A percentile compares a stretch with the other conserved stretches of the same genome.
These are phyloP conservation scores for Basidioascus undulatus DNA, from an alignment of 768 basidiomycete genomes.

Conservation along the genomic window DNA sequence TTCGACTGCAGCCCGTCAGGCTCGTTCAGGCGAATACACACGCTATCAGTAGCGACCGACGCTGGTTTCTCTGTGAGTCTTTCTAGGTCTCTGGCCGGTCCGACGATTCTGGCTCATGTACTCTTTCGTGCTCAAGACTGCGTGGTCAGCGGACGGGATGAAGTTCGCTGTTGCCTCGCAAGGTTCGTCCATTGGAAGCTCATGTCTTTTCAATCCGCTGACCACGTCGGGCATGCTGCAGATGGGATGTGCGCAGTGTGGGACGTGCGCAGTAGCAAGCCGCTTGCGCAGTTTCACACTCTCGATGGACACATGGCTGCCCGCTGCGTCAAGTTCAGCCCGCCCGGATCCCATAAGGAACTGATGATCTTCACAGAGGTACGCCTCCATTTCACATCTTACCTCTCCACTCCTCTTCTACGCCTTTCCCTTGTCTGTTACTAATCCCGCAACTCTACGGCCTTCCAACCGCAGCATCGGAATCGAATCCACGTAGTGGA, in stretches of 20 bases:
- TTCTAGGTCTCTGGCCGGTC: too few species aligned
- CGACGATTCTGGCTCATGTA: too few species aligned
- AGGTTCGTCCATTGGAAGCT: not conserved
- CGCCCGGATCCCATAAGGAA: constrained; percentile 38
- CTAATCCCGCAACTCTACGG: constrained; percentile 5
- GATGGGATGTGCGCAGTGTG: constrained; percentile 59
- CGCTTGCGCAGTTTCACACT: constrained; percentile 44
- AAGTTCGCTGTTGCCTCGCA: constrained; percentile 66
- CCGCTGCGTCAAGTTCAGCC: constrained; percentile 60
- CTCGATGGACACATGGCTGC: constrained; percentile 47
- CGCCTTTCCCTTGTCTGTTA: not conserved
- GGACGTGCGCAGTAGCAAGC: constrained; percentile 54
- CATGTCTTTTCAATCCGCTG: not conserved
- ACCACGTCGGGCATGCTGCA: not conserved
- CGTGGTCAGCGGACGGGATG: constrained; percentile 48
- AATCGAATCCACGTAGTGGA: constrained; percentile 59
- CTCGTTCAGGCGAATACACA: constrained; percentile 39
- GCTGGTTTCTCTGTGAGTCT: too few species aligned
- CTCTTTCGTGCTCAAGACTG: too few species aligned
- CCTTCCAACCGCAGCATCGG: constrained; percentile 32
- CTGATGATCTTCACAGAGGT: constrained; percentile 77
- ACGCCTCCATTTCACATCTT: constrained; percentile 11
- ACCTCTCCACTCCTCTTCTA: too few species aligned
- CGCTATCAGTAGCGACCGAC: too few species aligned
- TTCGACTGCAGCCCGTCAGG: constrained; percentile 43